These are phyloP conservation scores for Tuber calosporum DNA, from an alignment of 495 filamentous ascomycete genomes.

Conservation along the genomic window DNA sequence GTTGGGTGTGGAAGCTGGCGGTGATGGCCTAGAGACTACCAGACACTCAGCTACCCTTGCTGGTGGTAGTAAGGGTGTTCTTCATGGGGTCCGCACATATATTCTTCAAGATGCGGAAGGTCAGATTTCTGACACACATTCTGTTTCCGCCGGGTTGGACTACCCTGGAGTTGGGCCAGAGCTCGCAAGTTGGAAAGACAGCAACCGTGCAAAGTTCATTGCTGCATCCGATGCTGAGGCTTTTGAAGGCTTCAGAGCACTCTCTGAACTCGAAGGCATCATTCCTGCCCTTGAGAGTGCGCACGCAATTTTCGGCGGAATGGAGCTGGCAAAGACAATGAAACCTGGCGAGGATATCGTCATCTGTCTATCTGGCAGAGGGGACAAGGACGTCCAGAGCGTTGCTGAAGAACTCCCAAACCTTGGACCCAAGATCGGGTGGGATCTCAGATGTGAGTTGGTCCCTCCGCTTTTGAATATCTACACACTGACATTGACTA, in stretches of 20 bases:
- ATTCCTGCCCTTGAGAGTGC: constrained; percentile 92
- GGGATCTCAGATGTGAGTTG: constrained; percentile 68
- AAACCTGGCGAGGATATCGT: constrained; percentile 79
- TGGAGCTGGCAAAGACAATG: constrained; percentile 90
- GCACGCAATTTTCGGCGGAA: constrained; percentile 81
- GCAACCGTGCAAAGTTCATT: constrained; percentile 73
- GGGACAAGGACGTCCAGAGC: constrained; percentile 97
- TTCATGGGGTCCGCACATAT: constrained; percentile 94
- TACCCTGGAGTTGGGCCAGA: constrained; percentile 97
- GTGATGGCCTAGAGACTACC: constrained; percentile 79
- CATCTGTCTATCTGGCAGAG: constrained; percentile 85
- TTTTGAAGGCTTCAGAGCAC: constrained; percentile 75
- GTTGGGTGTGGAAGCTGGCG: constrained; percentile 91
- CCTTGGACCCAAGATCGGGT: constrained; percentile 84
- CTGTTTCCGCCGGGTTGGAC: constrained; percentile 92
- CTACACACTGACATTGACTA: neutral
- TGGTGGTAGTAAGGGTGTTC: constrained; percentile 79
- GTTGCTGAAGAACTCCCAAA: constrained; percentile 89
- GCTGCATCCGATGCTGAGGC: constrained; percentile 89
- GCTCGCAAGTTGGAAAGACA: constrained; percentile 86
- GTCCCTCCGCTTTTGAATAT: neutral
- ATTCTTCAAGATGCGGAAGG: constrained; percentile 85
- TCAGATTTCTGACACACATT: constrained; percentile 91
- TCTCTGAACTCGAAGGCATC: constrained; percentile 85
- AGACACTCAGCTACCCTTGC: constrained; percentile 86